Base-by-base conservation (phyloP, 202 grass and related monocot genomes). In the Eragrostis tef region DNA sequence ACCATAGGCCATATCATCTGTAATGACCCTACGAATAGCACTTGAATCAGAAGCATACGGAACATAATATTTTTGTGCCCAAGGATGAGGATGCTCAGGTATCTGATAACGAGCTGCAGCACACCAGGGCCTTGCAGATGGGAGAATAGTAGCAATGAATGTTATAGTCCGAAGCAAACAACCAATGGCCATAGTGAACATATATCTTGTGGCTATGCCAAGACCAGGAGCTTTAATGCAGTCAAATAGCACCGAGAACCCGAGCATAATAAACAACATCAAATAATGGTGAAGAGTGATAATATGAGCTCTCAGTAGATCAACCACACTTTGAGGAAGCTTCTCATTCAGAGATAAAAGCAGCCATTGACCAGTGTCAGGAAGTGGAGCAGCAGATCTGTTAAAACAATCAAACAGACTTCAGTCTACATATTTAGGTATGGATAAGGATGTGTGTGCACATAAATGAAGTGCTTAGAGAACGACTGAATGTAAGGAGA, bases 221-320 rank as follows among this genome's bases (percentile, higher is more conserved):
- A 99, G 89, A 59, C 96, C 96, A 78, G 96, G 96, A 75, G 91
- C 80, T 89, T 96, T 96, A 70, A 96, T 89, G 61, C 89, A 96
- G 61, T 86, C 81, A 70, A 99, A 96, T 13, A 91, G 50, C 67
- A 96, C 96, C 58, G 96, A 99, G 82, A 99, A 99, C 2, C 64
- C 96, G 73, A 99, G 80, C 89, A 99, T 99, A 47, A 92, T 90
- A 80, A 99, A 99, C 63, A 96, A 59, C 90, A 95, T 94, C 87
- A 99, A 67, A 83, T 93, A 99, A 81, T 99, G 96, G 80, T 99
- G 96, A 80, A 96, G 96, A 26, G 93, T 94, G 63, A 96, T 96
- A 66, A 99, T 14, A 62, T 99, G 93, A 81, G 96, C 93, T 84
- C 93, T 92, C 15, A 99, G 86, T 65, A 99, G n/a, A 56, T 88